Evolutionary conservation across 805 yeast species (phyloP).

Genomic region (Cyberlindnera xylosilytica): DNA sequence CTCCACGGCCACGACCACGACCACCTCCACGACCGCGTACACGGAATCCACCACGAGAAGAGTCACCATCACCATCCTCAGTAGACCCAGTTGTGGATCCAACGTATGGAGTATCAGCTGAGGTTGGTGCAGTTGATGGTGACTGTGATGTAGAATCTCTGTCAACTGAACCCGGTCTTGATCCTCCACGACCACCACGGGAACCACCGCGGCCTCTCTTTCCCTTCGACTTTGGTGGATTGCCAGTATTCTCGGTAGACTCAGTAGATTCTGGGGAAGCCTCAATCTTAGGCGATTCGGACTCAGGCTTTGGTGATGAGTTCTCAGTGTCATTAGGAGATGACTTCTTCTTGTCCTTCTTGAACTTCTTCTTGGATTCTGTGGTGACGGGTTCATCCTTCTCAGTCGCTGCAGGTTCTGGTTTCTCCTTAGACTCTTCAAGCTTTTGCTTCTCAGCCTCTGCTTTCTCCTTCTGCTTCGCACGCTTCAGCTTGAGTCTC

Average conservation of each 20-base stretch:
- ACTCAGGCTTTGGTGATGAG: background rate
- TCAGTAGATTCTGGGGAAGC: too few species aligned
- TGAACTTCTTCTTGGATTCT: background rate
- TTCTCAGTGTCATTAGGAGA: background rate
- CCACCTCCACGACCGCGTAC: constrained; percentile 10
- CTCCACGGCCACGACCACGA: constrained; percentile 6
- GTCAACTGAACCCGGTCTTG: background rate
- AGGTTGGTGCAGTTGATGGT: too few species aligned
- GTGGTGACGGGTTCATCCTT: background rate
- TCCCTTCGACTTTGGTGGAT: background rate
- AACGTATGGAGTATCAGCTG: background rate
- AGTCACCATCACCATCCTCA: background rate
- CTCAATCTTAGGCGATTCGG: too few species aligned
- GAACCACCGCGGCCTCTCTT: constrained; percentile 3
- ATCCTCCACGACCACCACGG: background rate
- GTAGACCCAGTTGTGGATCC: background rate
- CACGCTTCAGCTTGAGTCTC: constrained; percentile 1
- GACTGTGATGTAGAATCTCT: background rate
- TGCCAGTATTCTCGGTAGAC: background rate
- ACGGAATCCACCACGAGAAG: constrained; percentile 5
- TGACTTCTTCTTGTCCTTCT: background rate
- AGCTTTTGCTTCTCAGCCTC: background rate
- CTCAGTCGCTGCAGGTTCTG: background rate
- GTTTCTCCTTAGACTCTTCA: too few species aligned
- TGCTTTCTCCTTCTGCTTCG: background rate